Evolutionary conservation across 495 filamentous ascomycete species (phyloP).

Genomic region (Aspergillus haitiensis): DNA sequence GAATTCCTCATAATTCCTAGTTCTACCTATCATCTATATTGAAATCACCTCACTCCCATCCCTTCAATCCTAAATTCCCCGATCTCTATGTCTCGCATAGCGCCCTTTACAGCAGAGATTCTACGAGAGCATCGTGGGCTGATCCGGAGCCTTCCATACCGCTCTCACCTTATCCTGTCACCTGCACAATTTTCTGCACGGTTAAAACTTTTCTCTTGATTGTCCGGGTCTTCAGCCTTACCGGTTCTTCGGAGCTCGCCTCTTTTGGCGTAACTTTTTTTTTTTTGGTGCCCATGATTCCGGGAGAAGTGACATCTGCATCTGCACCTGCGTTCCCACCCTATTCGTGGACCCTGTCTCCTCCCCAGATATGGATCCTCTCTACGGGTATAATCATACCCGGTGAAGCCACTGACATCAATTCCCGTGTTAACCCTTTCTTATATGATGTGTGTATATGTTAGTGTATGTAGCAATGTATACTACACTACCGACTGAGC

Average conservation of each 20-base stretch:
- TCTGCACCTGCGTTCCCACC: too few relatives aligned
- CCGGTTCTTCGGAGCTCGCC: constrained; percentile 1
- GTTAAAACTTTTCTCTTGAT: background rate
- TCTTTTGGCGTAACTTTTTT: background rate
- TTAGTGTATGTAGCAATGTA: too few relatives aligned
- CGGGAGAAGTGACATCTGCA: too few relatives aligned
- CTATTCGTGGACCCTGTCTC: too few relatives aligned
- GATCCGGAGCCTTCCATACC: constrained; percentile 3
- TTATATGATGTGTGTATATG: too few relatives aligned
- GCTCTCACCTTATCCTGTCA: constrained; percentile 7
- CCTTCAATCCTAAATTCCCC: background rate
- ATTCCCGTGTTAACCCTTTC: too few relatives aligned
- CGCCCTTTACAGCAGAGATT: background rate
- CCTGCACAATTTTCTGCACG: background rate
- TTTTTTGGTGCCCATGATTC: too few relatives aligned
- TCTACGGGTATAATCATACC: too few relatives aligned
- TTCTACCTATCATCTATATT: background rate
- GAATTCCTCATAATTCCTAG: background rate
- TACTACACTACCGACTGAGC: too few relatives aligned
- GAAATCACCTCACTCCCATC: background rate
- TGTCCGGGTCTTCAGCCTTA: background rate
- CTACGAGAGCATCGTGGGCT: background rate
- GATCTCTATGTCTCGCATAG: background rate
- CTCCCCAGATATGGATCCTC: too few relatives aligned
- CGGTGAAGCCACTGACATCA: too few relatives aligned